Conservation (phyloP, 2,329 filamentous ascomycete genomes). For the Fusarium pseudoanthophilum region DNA sequence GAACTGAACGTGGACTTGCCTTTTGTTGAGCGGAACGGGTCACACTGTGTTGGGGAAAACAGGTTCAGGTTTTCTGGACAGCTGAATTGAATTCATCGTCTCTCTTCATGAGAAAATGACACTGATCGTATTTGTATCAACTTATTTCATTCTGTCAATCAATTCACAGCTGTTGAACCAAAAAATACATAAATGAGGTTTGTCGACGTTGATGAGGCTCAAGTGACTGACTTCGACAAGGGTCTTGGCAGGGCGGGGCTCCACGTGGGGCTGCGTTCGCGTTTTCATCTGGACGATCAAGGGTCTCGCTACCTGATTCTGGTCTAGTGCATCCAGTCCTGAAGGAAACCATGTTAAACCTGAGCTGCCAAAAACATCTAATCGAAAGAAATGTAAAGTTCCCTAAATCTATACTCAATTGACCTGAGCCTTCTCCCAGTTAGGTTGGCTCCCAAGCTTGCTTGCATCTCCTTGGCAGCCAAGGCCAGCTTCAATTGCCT, state of each 20-base stretch:
- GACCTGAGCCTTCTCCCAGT: too few species aligned
- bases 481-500: not conserved
- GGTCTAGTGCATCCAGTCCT: not conserved
- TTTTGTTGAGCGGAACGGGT: too few species aligned
- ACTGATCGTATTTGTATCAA: too few species aligned
- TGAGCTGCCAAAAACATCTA: not conserved
- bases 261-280: not conserved
- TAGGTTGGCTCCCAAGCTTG: not conserved
- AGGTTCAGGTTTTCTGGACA: too few species aligned
- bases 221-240: not conserved
- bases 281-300: not conserved
- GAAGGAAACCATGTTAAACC: too few species aligned
- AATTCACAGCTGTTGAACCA: not conserved
- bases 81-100: too few species aligned
- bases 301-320: not conserved
- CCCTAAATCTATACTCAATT: not conserved
- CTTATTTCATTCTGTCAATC: too few species aligned
- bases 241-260: not conserved
- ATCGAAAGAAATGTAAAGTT: too few species aligned
- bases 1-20: too few species aligned
- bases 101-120: too few species aligned
- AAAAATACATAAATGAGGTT: not conserved
- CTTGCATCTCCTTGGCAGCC: not conserved
- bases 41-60: too few species aligned
- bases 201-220: not conserved